Base-by-base conservation (phyloP, 2,329 filamentous ascomycete species). In the Dactylonectria macrodidyma region DNA sequence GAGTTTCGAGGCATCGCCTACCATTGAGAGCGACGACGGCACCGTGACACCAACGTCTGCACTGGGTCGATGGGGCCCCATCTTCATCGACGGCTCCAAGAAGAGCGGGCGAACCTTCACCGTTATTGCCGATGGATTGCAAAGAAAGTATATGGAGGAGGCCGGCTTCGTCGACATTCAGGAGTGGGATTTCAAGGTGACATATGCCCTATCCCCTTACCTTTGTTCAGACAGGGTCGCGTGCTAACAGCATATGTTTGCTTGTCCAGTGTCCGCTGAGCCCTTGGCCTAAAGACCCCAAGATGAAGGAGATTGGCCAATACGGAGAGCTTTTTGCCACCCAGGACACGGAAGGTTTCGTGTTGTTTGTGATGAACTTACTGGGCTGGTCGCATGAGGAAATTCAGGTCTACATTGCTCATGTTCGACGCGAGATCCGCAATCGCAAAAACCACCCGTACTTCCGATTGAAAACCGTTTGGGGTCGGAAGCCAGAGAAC, bases 91-190 rank as follows among this genome's bases (percentile, higher is more conserved):
- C 12, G 71, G 71, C 0, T 67, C 67, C 11, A 71, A 70, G 10
- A 72, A 64, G 24, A 71, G 77, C 33, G 74, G 75, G 33, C 71
- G 73, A 14, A 71, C 75, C 0, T 74, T 77, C 24, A 51, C 61
- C 22, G 69, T 75, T 19, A 55, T 71, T 10, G 57, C 67, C 10
- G 68, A 76, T 22, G 66, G 68, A 44, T 68, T 64, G 12, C 65
- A 69, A 48, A 71, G 67, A 59, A 57, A 61, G 47, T 50, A 24
- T 9, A 69, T 77, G 59, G 48, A 62, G 16, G 67, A 69, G 9
- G 71, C 70, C n/a, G 76, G 76, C 33, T 75, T 77, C 44, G 70
- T 73, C 10, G 68, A 73, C 50, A 63, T 77, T 10, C 48, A 52
- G 7, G 69, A 71, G 48, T 62, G 56, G 7, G 59, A 66, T n/a